phyloP scores from a whole-genome alignment of 2,329 filamentous ascomycete genomes.

The Scolecobasidium constrictum region DNA sequence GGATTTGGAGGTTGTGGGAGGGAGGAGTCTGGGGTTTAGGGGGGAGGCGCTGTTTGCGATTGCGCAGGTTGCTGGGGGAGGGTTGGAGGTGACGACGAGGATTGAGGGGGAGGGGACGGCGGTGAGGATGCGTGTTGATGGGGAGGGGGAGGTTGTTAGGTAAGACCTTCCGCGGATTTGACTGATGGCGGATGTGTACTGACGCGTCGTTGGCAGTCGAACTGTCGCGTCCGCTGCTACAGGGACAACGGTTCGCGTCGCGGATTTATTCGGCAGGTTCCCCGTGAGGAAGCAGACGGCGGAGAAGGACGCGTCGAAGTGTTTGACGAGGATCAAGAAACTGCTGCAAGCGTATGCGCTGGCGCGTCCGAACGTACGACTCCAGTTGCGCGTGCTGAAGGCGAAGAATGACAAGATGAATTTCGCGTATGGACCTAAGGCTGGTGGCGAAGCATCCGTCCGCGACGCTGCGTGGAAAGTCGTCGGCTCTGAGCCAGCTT shows the following conservation, averaged over 20 bases:
- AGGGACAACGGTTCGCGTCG: conserved; percentile 58
- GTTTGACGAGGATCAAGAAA: conserved; percentile 45
- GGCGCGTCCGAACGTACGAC: conserved; percentile 50
- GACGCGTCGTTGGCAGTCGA: conserved; percentile 12
- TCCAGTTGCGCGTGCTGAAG: conserved; percentile 50
- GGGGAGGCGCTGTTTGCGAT: conserved; percentile 62
- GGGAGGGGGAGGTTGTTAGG: conserved; percentile 38
- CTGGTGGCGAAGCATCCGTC: conserved; percentile 27
- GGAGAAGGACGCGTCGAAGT: conserved; percentile 47
- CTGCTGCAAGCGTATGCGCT: conserved; percentile 56
- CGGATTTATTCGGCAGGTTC: conserved; percentile 46
- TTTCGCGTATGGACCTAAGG: conserved; percentile 54
- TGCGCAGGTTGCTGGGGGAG: conserved; percentile 46
- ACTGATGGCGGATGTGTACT: neutral
- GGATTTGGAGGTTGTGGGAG: conserved; percentile 47
- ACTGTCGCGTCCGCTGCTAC: conserved; percentile 43
- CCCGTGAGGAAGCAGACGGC: conserved; percentile 53
- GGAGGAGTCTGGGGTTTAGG: conserved; percentile 60
- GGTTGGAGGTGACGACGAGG: conserved; percentile 51
- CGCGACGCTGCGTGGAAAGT: conserved; percentile 52
- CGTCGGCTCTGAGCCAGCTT: conserved; percentile 45
- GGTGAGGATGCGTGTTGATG: conserved; percentile 37
- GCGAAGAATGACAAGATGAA: conserved; percentile 37
- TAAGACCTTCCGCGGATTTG: conserved; percentile 14
- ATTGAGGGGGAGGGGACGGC: conserved; percentile 51